Evolutionary conservation across 192 early-diverging fungal species (phyloP).

Genomic region (Chytriomyces confervae): DNA sequence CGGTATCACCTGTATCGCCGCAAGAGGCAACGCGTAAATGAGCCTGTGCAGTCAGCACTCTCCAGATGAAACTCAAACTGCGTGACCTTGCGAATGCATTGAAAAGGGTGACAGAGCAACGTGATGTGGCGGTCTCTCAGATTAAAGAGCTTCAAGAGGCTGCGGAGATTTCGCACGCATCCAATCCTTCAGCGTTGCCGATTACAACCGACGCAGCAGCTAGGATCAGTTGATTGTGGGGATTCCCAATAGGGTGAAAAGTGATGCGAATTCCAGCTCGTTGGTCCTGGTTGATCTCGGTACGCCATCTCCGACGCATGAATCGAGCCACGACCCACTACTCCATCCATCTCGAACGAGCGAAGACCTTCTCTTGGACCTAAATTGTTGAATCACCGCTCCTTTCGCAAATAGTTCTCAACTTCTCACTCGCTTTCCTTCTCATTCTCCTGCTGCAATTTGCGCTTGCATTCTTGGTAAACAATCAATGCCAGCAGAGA

Average conservation of each 20-base stretch:
- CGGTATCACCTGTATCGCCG: no score
- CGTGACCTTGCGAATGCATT: constrained; percentile 43
- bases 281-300: constrained; percentile 17
- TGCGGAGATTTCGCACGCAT: neutral
- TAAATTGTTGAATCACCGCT: no score
- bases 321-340: no score
- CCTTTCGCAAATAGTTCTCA: no score
- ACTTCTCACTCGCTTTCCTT: no score
- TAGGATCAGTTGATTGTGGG: neutral
- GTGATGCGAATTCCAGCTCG: neutral
- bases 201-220: neutral
- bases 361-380: constrained; percentile 15
- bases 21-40: neutral
- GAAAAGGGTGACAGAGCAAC: constrained; percentile 40
- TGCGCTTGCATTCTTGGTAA: no score
- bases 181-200: neutral
- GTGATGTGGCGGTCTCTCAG: constrained; percentile 34
- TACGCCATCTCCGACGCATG: neutral
- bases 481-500: no score
- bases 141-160: constrained; percentile 34
- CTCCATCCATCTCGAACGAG: neutral
- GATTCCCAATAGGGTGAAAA: no score
- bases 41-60: constrained; percentile 18
- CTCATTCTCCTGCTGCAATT: no score
- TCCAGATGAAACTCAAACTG: constrained; percentile 45